Percentiles rank a stretch among this genome's conserved stretches.
These are phyloP conservation scores for Dictyostelium gargantuum DNA, from an alignment of 208 protist genomes.

Conservation along the genomic window DNA sequence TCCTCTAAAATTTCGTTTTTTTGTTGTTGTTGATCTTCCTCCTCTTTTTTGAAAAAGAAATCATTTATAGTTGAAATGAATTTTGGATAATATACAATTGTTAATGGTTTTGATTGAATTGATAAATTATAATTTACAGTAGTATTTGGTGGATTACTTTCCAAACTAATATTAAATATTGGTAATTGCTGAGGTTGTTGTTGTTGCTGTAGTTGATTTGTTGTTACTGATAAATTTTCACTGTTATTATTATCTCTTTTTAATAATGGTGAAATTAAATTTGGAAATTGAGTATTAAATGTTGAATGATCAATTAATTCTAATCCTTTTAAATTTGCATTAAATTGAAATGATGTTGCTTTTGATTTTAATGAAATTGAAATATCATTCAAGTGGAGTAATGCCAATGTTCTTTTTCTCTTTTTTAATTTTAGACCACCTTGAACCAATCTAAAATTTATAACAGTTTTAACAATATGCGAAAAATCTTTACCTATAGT, in stretches of 20 bases:
- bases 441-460: not conserved
- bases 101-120: conserved; percentile 51
- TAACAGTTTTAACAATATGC: not conserved
- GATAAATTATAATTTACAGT: not conserved
- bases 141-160: not conserved
- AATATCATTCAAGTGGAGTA: not conserved
- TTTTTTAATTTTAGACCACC: not conserved
- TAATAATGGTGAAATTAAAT: conserved; percentile 27
- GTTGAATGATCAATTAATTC: conserved; percentile 47
- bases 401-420: not conserved
- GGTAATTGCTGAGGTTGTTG: not conserved
- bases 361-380: not conserved
- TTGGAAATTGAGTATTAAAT: not conserved
- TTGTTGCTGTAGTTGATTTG: too few species aligned
- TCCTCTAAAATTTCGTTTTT: not conserved
- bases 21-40: not conserved
- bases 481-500: not conserved
- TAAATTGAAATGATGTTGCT: not conserved
- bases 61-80: conserved; percentile 34
- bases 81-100: conserved; percentile 50
- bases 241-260: too few species aligned
- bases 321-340: not conserved
- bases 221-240: too few species aligned
- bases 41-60: conserved; percentile 8
- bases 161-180: conserved; percentile 36